These are phyloP conservation scores for Aureobasidium musti DNA, from an alignment of 2,329 filamentous ascomycete genomes.

Conservation along the genomic window DNA sequence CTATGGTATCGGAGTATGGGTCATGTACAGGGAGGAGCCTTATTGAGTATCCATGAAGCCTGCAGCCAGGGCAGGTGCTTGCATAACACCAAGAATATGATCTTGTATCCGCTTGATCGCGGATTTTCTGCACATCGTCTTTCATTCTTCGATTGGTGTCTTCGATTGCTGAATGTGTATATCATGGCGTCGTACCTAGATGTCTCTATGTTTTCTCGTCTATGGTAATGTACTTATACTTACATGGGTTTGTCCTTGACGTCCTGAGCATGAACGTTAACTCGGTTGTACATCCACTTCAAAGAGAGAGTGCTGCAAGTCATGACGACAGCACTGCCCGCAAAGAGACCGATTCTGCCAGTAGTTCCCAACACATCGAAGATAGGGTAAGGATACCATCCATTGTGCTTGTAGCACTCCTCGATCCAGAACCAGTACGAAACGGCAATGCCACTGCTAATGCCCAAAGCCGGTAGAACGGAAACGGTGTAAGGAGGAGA, in stretches of 20 bases:
- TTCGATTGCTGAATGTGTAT: background rate
- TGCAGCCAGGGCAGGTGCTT: background rate
- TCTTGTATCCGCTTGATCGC: constrained; percentile 13
- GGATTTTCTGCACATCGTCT: background rate
- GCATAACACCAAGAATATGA: constrained; percentile 19
- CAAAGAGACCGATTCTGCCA: constrained; percentile 70
- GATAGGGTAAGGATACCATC: constrained; percentile 82
- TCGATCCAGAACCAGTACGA: constrained; percentile 78
- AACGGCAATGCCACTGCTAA: constrained; percentile 63
- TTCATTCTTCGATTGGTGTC: background rate
- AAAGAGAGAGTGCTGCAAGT: constrained; percentile 67
- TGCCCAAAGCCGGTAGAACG: constrained; percentile 58
- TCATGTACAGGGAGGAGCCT: constrained; percentile 11
- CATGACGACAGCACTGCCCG: constrained; percentile 63
- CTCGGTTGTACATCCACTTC: constrained; percentile 67
- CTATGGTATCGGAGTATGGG: constrained; percentile 15
- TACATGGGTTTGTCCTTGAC: constrained; percentile 19
- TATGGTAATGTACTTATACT: background rate
- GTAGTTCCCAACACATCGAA: constrained; percentile 67
- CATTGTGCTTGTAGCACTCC: constrained; percentile 67
- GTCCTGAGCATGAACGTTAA: constrained; percentile 57
- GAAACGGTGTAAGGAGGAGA: constrained; percentile 72
- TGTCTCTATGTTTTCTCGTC: constrained; percentile 8
- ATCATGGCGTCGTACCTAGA: constrained; percentile 12
- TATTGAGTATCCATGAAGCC: constrained; percentile 10